Percentiles rank a stretch among this genome's conserved stretches.
phyloP scores from a whole-genome alignment of 2,329 filamentous ascomycete genomes.

The Blastomyces percursus region DNA sequence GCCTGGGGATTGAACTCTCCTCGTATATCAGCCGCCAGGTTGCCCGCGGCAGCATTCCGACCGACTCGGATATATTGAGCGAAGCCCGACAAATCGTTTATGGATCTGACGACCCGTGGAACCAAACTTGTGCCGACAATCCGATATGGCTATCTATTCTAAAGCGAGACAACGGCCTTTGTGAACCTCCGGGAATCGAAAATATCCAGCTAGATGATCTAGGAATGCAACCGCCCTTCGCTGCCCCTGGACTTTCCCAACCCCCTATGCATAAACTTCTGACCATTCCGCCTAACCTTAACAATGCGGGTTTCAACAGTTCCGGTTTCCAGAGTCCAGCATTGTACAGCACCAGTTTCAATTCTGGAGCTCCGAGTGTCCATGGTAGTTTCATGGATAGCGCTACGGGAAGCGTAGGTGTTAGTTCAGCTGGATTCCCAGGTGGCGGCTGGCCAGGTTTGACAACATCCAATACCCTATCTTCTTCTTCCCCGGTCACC shows the following conservation, averaged over 20 bases:
- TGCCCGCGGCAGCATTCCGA: constrained; percentile 26
- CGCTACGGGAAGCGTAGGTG: constrained; percentile 20
- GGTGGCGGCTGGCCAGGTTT: constrained; percentile 15
- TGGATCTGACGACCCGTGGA: constrained; percentile 24
- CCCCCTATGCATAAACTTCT: constrained; percentile 24
- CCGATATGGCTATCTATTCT: constrained; percentile 36
- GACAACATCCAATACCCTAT: constrained; percentile 11
- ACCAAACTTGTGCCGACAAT: constrained; percentile 38
- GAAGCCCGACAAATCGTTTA: constrained; percentile 23
- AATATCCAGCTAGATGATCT: constrained; percentile 28
- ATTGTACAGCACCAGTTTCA: constrained; percentile 22
- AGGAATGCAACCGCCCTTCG: constrained; percentile 35
- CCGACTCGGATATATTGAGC: constrained; percentile 22
- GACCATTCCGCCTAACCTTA: constrained; percentile 12
- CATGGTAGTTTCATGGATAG: constrained; percentile 22
- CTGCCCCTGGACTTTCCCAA: constrained; percentile 25
- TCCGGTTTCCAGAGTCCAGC: constrained; percentile 27
- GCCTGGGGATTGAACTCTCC: constrained; percentile 32
- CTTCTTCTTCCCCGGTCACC: constrained; percentile 25
- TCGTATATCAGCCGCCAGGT: constrained; percentile 29
- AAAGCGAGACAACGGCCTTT: constrained; percentile 35
- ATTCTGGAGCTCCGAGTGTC: constrained; percentile 28
- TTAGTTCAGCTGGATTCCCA: constrained; percentile 25
- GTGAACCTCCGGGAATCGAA: constrained; percentile 22
- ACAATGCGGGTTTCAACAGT: constrained; percentile 20